Percentiles rank a stretch among this genome's conserved stretches.
Evolutionary conservation across 129 eudicot species (phyloP).

Genomic region (Gnaphalium uliginosum): DNA sequence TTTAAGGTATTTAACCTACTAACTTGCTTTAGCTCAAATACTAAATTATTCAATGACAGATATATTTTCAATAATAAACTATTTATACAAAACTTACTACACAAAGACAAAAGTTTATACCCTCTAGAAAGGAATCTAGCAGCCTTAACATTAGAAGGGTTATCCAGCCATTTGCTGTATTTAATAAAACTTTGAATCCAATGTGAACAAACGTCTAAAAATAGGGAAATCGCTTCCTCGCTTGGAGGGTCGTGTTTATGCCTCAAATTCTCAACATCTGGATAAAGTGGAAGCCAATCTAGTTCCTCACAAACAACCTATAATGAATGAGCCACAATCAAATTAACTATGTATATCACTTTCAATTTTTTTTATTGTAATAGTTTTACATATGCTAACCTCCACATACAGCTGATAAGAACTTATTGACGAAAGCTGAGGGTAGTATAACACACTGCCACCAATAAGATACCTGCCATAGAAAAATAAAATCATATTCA

Average conservation of each 20-base stretch:
- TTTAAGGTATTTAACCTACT: no score
- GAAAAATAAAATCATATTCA: conserved; percentile 19
- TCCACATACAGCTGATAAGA: conserved; percentile 98
- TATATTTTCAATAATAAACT: no score
- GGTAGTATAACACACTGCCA: conserved; percentile 92
- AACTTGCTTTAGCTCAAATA: no score
- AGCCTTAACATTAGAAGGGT: conserved; percentile 85
- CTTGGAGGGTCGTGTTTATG: conserved; percentile 60
- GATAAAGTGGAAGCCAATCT: conserved; percentile 98
- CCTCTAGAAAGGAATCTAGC: conserved; percentile 92
- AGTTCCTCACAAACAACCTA: conserved; percentile 99
- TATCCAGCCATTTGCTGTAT: conserved; percentile 95
- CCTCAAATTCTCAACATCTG: conserved; percentile 40
- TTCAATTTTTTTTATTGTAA: conserved; percentile 16
- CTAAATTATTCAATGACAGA: no score
- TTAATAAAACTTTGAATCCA: conserved; percentile 91
- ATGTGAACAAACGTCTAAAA: conserved; percentile 77
- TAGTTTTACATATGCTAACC: conserved; percentile 52
- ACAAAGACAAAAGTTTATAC: conserved; percentile 33
- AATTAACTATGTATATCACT: conserved; percentile 4
- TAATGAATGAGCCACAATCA: background rate
- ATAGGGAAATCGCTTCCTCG: conserved; percentile 70
- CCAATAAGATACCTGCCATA: conserved; percentile 75
- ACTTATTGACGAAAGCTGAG: conserved; percentile 95
- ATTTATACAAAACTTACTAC: no score